Percentiles rank a stretch among this genome's conserved stretches.
phyloP scores from a whole-genome alignment of 192 early-diverging fungal species.

The Backusella luteola region DNA sequence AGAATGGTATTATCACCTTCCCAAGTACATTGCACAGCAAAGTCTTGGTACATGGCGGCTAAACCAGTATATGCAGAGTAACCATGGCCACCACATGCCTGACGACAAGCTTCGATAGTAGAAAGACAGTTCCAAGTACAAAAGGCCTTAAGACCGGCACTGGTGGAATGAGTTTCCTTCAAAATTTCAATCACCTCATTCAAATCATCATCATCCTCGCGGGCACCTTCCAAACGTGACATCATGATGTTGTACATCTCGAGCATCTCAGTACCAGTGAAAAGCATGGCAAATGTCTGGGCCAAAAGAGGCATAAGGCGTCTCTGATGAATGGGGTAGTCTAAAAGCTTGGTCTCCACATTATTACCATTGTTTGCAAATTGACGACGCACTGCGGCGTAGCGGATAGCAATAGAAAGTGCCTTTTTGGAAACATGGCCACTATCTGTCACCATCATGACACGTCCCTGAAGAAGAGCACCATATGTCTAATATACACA shows the following conservation, averaged over 20 bases:
- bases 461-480: constrained; percentile 82
- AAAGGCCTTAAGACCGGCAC: constrained; percentile 90
- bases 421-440: constrained; percentile 88
- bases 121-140: constrained; percentile 90
- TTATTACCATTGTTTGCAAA: constrained; percentile 62
- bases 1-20: constrained; percentile 92
- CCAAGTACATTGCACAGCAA: constrained; percentile 89
- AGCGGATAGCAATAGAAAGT: constrained; percentile 87
- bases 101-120: constrained; percentile 90
- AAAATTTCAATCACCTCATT: constrained; percentile 70
- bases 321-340: constrained; percentile 93
- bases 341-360: constrained; percentile 85
- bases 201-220: constrained; percentile 59
- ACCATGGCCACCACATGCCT: constrained; percentile 91
- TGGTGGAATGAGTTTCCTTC: constrained; percentile 91
- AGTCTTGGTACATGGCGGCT: constrained; percentile 81
- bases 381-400: constrained; percentile 90
- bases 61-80: constrained; percentile 92
- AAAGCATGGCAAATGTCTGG: constrained; percentile 87
- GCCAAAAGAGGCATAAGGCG: constrained; percentile 89
- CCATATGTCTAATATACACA: constrained; percentile 60
- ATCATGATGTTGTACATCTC: constrained; percentile 79
- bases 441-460: constrained; percentile 81
- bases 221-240: constrained; percentile 65
- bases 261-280: constrained; percentile 83